Evolutionary conservation across 148 eudicot species (phyloP).

Genomic region (Silene uniflora): DNA sequence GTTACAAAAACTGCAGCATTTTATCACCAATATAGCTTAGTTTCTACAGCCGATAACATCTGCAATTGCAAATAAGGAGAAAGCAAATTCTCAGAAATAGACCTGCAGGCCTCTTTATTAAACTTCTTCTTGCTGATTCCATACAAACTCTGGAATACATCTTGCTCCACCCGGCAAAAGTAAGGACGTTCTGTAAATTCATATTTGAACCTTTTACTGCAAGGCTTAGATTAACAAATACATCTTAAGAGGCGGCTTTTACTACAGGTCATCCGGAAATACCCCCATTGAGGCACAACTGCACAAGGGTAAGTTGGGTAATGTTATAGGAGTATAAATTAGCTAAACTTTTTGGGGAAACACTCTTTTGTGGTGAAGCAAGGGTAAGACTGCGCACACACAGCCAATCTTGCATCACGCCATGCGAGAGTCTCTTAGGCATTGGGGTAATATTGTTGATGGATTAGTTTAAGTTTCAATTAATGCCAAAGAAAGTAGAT

Average conservation of each 20-base stretch:
- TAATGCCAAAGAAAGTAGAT: not conserved
- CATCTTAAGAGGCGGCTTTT: too few relatives aligned
- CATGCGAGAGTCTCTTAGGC: too few relatives aligned
- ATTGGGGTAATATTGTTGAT: too few relatives aligned
- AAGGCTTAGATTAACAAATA: too few relatives aligned
- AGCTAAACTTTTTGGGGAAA: too few relatives aligned
- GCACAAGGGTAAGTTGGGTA: too few relatives aligned
- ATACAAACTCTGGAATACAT: slow-evolving; percentile 53
- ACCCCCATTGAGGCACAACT: too few relatives aligned
- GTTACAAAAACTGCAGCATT: slow-evolving; percentile 47
- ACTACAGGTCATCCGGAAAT: too few relatives aligned
- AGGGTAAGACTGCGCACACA: too few relatives aligned
- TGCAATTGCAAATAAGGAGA: not conserved
- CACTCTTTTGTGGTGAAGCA: too few relatives aligned
- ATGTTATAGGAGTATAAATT: too few relatives aligned
- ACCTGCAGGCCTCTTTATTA: slow-evolving; percentile 96
- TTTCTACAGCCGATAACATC: not conserved
- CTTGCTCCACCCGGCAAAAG: slow-evolving; percentile 83
- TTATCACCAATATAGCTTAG: not conserved
- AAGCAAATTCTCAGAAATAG: not conserved
- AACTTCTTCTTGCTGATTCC: slow-evolving; percentile 70
- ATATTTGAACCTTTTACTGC: not conserved
- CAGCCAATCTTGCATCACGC: too few relatives aligned
- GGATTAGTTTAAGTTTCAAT: not conserved
- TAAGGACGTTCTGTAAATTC: slow-evolving; percentile 73